A percentile compares a stretch with the other conserved stretches of the same genome.
Evolutionary conservation across 306 rosid species (phyloP).

Genomic region (Prunus mongolica): DNA sequence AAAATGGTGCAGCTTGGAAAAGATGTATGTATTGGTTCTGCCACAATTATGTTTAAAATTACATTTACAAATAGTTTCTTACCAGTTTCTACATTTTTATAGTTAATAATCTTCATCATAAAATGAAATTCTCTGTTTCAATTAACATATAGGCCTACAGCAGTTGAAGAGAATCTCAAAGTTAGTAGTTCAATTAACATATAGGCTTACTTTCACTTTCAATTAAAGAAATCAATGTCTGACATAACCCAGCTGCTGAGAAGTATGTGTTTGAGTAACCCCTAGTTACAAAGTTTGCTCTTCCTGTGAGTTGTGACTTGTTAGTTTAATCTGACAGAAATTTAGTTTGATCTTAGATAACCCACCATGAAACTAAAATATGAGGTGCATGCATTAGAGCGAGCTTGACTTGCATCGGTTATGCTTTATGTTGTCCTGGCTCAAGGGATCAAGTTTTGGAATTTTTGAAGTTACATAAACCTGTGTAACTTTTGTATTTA

Average conservation of each 20-base stretch:
- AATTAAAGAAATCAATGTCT: neutral
- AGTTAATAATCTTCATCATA: neutral
- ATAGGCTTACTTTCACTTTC: neutral
- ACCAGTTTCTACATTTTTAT: neutral
- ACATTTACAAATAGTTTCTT: neutral
- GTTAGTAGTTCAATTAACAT: neutral
- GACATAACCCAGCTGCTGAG: neutral
- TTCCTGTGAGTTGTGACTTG: neutral
- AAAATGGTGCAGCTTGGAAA: constrained; percentile 91
- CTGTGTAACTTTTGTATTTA: neutral
- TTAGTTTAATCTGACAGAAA: neutral
- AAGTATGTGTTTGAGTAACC: neutral
- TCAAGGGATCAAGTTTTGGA: neutral
- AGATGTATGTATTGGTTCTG: constrained; percentile 44
- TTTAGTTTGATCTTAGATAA: neutral
- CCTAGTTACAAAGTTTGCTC: neutral
- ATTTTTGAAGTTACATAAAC: neutral
- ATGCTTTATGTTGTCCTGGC: neutral
- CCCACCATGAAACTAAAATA: neutral
- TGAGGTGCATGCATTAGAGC: neutral
- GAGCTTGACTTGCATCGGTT: neutral
- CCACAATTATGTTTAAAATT: neutral
- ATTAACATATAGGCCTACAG: neutral
- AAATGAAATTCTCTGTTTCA: neutral
- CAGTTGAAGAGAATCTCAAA: neutral